phyloP scores from a whole-genome alignment of 1,284 basidiomycete genomes.

The Cutaneotrichosporon sp. region DNA sequence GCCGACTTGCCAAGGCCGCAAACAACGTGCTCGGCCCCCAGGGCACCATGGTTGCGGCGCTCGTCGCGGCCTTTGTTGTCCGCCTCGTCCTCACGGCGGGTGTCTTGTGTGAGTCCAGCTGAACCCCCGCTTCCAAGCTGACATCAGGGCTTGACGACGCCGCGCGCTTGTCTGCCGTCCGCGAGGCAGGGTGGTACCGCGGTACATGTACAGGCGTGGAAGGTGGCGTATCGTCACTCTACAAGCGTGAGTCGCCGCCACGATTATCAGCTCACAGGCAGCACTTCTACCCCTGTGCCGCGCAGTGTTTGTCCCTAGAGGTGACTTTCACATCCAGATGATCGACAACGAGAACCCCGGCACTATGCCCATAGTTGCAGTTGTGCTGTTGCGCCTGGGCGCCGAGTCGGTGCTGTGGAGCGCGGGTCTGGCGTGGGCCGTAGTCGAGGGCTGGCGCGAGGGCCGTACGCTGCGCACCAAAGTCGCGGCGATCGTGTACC shows the following conservation, averaged over 20 bases:
- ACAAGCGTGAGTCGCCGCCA: too few relatives aligned
- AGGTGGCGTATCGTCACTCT: too few relatives aligned
- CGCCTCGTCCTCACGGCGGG: conserved; percentile 9
- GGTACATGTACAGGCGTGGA: too few relatives aligned
- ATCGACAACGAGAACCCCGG: too few relatives aligned
- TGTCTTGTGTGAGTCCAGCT: conserved; percentile 10
- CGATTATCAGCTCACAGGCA: not conserved
- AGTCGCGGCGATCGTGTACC: conserved; percentile 13
- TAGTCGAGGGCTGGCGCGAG: conserved; percentile 15
- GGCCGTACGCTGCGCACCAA: conserved; percentile 15
- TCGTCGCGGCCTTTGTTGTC: conserved; percentile 3
- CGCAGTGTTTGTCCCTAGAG: not conserved
- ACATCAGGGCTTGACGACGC: not conserved
- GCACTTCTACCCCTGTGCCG: not conserved
- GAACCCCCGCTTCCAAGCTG: not conserved
- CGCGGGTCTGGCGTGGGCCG: conserved; percentile 13
- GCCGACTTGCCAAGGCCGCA: conserved; percentile 10
- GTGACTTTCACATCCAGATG: too few relatives aligned
- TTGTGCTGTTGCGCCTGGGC: not conserved
- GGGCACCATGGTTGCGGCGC: conserved; percentile 1
- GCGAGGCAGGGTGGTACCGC: not conserved
- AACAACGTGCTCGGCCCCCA: conserved; percentile 1
- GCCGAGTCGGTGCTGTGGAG: conserved; percentile 13
- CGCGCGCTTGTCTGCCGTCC: not conserved
- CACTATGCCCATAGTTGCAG: too few relatives aligned